phyloP scores from a whole-genome alignment of 495 filamentous ascomycete species.

The Tuber borchii region DNA sequence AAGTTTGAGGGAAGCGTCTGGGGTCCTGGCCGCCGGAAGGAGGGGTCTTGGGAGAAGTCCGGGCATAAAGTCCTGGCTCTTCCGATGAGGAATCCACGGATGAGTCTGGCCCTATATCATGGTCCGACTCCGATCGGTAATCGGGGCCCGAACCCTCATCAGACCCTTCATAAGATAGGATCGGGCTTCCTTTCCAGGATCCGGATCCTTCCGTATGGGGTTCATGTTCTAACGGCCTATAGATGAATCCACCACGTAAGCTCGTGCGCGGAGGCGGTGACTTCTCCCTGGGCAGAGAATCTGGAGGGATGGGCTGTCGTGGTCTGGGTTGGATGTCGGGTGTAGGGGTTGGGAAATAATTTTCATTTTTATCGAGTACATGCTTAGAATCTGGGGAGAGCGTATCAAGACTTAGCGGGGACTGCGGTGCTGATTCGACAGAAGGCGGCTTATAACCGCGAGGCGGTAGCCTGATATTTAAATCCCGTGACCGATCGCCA shows the following conservation, averaged over 20 bases:
- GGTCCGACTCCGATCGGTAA: slow-evolving; percentile 13
- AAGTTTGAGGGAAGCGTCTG: slow-evolving; percentile 20
- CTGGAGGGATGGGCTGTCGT: slow-evolving; percentile 22
- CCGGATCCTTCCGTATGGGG: slow-evolving; percentile 14
- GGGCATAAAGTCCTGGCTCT: slow-evolving; percentile 15
- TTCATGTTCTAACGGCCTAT: not conserved
- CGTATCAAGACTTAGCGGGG: slow-evolving; percentile 19
- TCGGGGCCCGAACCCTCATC: slow-evolving; percentile 18
- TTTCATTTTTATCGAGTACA: slow-evolving; percentile 30
- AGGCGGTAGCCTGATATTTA: slow-evolving; percentile 4
- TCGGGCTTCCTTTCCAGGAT: slow-evolving; percentile 23
- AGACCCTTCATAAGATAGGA: slow-evolving; percentile 12
- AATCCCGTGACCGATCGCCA: slow-evolving; percentile 6
- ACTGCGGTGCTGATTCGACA: slow-evolving; percentile 27
- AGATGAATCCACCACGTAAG: not conserved
- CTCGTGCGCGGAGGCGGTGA: not conserved
- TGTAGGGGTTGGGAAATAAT: slow-evolving; percentile 26
- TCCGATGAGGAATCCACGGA: not conserved
- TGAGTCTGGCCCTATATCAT: not conserved
- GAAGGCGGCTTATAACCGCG: slow-evolving; percentile 31
- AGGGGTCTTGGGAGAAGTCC: slow-evolving; percentile 6
- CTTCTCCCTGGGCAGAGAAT: not conserved
- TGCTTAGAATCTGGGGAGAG: slow-evolving; percentile 34
- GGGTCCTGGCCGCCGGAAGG: slow-evolving; percentile 8
- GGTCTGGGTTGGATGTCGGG: slow-evolving; percentile 17